Base-by-base conservation (phyloP, 2,329 filamentous ascomycete species). In the Claviceps capensis region DNA sequence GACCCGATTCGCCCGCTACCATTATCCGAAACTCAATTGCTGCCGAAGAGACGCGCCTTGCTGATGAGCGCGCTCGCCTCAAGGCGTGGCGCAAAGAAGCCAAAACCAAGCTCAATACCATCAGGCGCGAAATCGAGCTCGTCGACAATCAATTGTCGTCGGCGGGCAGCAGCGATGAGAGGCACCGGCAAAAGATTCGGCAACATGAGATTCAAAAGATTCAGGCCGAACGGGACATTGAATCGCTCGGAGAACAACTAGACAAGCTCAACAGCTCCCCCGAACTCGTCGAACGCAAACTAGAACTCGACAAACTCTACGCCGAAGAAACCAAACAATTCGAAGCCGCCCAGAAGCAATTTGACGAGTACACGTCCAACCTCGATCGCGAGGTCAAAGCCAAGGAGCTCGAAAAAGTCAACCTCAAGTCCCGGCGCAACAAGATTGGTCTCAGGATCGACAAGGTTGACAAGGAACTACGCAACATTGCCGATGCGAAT, bases 1-100 rank as follows among this genome's bases (percentile, higher is more conserved):
- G 84, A 48, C 85, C 86, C 26, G 83, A 86, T 56, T 90, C 86
- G 13, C 86, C 86, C 2, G 82, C 81, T 9, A 87, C 85, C 9
- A 90, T 86, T 2, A 74, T 91, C 41, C 83, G 81, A 64, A 86
- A 85, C 34, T 88, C 86, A 2, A 88, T 90, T 59, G 79, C 79
- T 47, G 79, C 83, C 11, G 80, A 83, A 48, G 84, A 89, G 62
- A 73, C 77, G 53, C 86, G 84, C 64, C 73, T 89, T 36, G 72
- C 77, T 23, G 85, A 89, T 55, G 81, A 85, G 60, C 83, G 81
- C 59, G 75, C 78, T 54, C 78, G 79, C 50, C 76, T 87, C 59
- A 88, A 86, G 69, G 77, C 79, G 38, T 75, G 78, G 55, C 83
- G 85, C 55, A 87, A 86, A 65, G 86, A 90, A 54, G 86, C 86